These are phyloP conservation scores for Ustilago vetiveriae DNA, from an alignment of 1,284 basidiomycete species.

Conservation along the genomic window DNA sequence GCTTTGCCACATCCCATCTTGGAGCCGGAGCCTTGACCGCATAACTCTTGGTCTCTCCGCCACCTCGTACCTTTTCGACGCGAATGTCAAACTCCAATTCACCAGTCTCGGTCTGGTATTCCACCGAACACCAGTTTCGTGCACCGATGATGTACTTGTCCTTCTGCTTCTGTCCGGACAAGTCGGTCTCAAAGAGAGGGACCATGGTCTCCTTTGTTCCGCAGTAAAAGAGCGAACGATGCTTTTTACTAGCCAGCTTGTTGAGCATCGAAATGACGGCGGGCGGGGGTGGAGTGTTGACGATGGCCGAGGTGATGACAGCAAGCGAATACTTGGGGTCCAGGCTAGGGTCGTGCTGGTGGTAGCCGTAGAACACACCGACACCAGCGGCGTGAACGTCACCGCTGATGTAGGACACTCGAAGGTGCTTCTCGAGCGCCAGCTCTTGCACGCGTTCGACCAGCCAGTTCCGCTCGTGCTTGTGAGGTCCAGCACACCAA, in stretches of 20 bases:
- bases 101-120: conserved; percentile 73
- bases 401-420: conserved; percentile 62
- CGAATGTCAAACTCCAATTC: conserved; percentile 86
- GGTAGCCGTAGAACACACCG: conserved; percentile 48
- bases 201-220: conserved; percentile 78
- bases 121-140: conserved; percentile 87
- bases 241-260: conserved; percentile 80
- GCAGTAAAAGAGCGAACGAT: conserved; percentile 70
- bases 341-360: conserved; percentile 51
- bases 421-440: conserved; percentile 52
- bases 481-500: conserved; percentile 71
- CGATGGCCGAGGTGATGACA: conserved; percentile 64
- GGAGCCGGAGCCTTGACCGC: conserved; percentile 58
- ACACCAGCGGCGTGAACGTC: conserved; percentile 64
- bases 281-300: conserved; percentile 74
- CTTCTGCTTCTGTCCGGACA: conserved; percentile 79
- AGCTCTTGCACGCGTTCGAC: conserved; percentile 72
- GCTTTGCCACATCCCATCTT: conserved; percentile 32
- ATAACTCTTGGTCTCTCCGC: conserved; percentile 59
- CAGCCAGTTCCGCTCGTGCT: conserved; percentile 91
- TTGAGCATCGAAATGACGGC: conserved; percentile 83
- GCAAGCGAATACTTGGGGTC: conserved; percentile 64
- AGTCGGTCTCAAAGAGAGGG: conserved; percentile 80
- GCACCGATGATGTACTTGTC: conserved; percentile 77
- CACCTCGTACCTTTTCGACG: conserved; percentile 73